Evolutionary conservation across 495 filamentous ascomycete species (phyloP).

Genomic region (Lichina pygmaea): DNA sequence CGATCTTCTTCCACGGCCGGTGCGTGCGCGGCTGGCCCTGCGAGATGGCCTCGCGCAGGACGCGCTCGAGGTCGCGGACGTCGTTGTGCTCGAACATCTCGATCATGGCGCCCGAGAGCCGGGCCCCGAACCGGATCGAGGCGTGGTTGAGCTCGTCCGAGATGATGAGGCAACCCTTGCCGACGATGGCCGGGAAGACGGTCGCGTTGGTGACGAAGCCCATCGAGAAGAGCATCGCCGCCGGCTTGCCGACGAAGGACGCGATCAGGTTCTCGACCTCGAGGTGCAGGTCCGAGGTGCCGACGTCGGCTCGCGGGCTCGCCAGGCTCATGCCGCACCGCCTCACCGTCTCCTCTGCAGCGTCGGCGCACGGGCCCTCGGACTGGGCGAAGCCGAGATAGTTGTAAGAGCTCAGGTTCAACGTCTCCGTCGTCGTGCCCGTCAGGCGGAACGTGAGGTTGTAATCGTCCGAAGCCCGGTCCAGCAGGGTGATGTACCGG

Average conservation of each 20-base stretch:
- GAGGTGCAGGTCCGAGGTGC: conserved; percentile 62
- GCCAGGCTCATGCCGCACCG: conserved; percentile 59
- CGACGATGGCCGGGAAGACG: conserved; percentile 69
- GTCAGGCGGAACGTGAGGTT: conserved; percentile 69
- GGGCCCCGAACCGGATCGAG: conserved; percentile 83
- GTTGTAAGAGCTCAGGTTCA: conserved; percentile 98
- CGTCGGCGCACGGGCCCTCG: conserved; percentile 85
- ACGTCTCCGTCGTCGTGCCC: conserved; percentile 77
- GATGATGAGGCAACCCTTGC: conserved; percentile 76
- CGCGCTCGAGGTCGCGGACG: conserved; percentile 59
- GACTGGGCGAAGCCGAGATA: conserved; percentile 97
- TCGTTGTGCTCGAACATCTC: conserved; percentile 94
- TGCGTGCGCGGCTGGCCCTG: conserved; percentile 93
- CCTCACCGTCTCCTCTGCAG: conserved; percentile 59
- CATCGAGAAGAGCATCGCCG: conserved; percentile 96
- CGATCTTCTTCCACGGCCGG: conserved; percentile 94
- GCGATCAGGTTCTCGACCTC: conserved; percentile 81
- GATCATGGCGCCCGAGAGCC: conserved; percentile 84
- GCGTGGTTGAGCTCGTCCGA: conserved; percentile 96
- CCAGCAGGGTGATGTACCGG: conserved; percentile 72
- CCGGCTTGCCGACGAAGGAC: conserved; percentile 74
- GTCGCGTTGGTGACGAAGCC: conserved; percentile 86
- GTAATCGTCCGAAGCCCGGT: conserved; percentile 66
- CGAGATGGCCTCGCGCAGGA: conserved; percentile 72
- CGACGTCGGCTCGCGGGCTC: conserved; percentile 59